phyloP scores from a whole-genome alignment of 2,329 filamentous ascomycete genomes.

The Tolypocladium capitatum region DNA sequence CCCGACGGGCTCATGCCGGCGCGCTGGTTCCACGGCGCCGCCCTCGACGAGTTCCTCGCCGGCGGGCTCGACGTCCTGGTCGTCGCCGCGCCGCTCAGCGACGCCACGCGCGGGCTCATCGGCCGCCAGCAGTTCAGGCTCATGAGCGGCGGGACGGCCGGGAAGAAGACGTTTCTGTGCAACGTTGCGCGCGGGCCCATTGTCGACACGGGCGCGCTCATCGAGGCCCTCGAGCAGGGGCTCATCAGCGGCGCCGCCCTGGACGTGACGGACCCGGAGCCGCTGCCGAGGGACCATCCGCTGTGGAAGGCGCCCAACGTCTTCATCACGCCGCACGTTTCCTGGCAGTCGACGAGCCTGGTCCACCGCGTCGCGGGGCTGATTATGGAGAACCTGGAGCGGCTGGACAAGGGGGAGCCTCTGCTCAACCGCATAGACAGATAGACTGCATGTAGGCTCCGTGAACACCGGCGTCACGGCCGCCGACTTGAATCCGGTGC shows the following conservation, averaged over 20 bases:
- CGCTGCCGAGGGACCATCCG: conserved; percentile 47
- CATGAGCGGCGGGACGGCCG: conserved; percentile 7
- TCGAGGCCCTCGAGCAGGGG: conserved; percentile 35
- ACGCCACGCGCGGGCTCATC: conserved; percentile 25
- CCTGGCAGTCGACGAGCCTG: conserved; percentile 18
- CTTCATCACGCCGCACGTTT: conserved; percentile 35
- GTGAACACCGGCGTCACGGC: not conserved
- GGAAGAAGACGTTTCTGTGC: conserved; percentile 34
- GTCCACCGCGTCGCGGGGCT: conserved; percentile 12
- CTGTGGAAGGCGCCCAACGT: conserved; percentile 54
- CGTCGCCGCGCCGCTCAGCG: conserved; percentile 27
- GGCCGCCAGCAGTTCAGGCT: conserved; percentile 28
- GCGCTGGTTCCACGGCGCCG: conserved; percentile 27
- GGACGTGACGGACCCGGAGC: conserved; percentile 62
- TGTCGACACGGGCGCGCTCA: conserved; percentile 34
- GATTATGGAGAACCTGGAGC: conserved; percentile 16
- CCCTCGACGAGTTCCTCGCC: conserved; percentile 26
- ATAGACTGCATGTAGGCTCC: no score
- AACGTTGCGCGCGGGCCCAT: conserved; percentile 48
- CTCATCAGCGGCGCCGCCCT: conserved; percentile 45
- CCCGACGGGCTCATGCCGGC: conserved; percentile 26
- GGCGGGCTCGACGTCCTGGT: conserved; percentile 30
- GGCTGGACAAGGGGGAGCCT: conserved; percentile 10
- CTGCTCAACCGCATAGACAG: conserved; percentile 9
- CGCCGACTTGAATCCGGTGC: not conserved